Evolutionary conservation across 2,329 filamentous ascomycete species (phyloP).

Genomic region (Epichloe gansuensis): DNA sequence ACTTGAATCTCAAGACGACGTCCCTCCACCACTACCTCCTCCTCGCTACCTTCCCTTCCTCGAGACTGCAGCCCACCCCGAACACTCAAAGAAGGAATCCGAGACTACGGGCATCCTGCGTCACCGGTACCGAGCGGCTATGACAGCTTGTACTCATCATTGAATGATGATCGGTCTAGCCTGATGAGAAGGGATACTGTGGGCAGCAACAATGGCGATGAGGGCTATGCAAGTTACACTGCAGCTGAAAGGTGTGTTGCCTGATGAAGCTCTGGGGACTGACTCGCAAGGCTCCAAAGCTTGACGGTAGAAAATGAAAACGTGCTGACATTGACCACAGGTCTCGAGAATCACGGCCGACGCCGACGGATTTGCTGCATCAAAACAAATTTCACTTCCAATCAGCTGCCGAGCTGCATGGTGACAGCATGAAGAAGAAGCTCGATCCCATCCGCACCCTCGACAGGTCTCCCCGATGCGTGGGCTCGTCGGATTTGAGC

Average conservation of each 20-base stretch:
- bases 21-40: slow-evolving; percentile 35
- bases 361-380: slow-evolving; percentile 28
- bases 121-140: slow-evolving; percentile 26
- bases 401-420: slow-evolving; percentile 34
- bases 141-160: slow-evolving; percentile 26
- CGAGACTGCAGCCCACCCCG: slow-evolving; percentile 18
- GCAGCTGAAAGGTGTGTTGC: slow-evolving; percentile 25
- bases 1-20: slow-evolving; percentile 19
- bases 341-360: slow-evolving; percentile 30
- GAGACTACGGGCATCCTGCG: slow-evolving; percentile 16
- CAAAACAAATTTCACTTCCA: slow-evolving; percentile 38
- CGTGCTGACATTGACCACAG: slow-evolving; percentile 13
- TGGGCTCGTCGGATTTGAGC: slow-evolving; percentile 29
- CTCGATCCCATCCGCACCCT: slow-evolving; percentile 35
- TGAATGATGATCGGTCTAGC: slow-evolving; percentile 21
- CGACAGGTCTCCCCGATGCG: slow-evolving; percentile 34
- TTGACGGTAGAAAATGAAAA: background rate
- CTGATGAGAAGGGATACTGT: slow-evolving; percentile 21
- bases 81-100: slow-evolving; percentile 20
- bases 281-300: background rate
- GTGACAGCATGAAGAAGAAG: slow-evolving; percentile 41
- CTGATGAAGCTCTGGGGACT: background rate
- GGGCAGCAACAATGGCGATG: slow-evolving; percentile 22
- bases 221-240: slow-evolving; percentile 32
- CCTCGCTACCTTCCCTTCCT: slow-evolving; percentile 26